Evolutionary conservation across 192 early-diverging fungal species (phyloP).

Genomic region (Phlyctochytrium bullatum): DNA sequence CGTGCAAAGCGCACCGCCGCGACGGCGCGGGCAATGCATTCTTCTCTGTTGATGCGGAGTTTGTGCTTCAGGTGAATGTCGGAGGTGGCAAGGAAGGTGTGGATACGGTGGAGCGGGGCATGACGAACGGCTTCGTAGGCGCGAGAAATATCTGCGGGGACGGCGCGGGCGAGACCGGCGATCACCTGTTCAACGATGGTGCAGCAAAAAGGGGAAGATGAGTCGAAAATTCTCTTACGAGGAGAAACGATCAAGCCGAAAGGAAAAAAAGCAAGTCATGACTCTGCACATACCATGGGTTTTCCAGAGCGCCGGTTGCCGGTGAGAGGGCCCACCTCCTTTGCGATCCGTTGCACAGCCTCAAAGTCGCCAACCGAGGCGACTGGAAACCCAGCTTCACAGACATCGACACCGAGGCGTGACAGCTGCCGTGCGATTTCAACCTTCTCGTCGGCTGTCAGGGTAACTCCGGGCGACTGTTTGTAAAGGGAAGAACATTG

Average conservation of each 20-base stretch:
- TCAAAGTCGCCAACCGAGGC: too few relatives aligned
- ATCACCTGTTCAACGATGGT: conserved; percentile 60
- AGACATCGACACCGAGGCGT: too few relatives aligned
- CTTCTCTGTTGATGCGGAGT: conserved; percentile 82
- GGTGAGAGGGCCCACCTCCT: too few relatives aligned
- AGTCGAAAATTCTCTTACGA: too few relatives aligned
- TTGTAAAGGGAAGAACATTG: neutral
- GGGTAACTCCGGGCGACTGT: conserved; percentile 93
- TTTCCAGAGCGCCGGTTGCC: too few relatives aligned
- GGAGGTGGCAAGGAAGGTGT: conserved; percentile 94
- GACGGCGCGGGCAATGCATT: conserved; percentile 79
- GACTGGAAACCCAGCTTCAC: too few relatives aligned
- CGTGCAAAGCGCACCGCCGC: conserved; percentile 78
- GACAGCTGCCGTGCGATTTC: conserved; percentile 90
- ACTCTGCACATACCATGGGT: too few relatives aligned
- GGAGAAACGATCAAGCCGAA: too few relatives aligned
- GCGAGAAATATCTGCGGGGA: conserved; percentile 79
- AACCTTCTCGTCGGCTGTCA: conserved; percentile 89
- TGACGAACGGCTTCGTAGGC: conserved; percentile 85
- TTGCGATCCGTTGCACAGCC: too few relatives aligned
- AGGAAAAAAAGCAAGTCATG: too few relatives aligned
- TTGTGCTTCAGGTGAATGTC: conserved; percentile 96
- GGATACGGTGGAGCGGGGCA: conserved; percentile 86
- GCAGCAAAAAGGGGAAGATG: too few relatives aligned
- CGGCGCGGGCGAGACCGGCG: conserved; percentile 84